A percentile compares a stretch with the other conserved stretches of the same genome.
phyloP scores from a whole-genome alignment of 2,329 filamentous ascomycete species.

The Tothia fuscella region DNA sequence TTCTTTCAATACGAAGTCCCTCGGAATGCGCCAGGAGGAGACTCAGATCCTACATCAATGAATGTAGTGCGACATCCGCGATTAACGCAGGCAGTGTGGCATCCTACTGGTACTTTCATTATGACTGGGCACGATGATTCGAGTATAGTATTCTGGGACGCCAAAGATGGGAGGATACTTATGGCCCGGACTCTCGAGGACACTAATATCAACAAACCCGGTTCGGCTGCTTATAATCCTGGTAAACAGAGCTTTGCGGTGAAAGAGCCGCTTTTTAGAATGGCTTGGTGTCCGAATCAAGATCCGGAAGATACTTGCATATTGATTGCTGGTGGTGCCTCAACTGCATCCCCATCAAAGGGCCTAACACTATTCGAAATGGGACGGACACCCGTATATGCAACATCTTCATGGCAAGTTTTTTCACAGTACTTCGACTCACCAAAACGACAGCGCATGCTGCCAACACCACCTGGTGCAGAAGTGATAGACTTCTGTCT shows the following conservation, averaged over 20 bases:
- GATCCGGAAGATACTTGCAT: slow-evolving; percentile 90
- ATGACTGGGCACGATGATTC: slow-evolving; percentile 81
- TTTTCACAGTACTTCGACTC: slow-evolving; percentile 67
- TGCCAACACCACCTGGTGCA: slow-evolving; percentile 66
- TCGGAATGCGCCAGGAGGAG: slow-evolving; percentile 68
- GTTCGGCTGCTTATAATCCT: slow-evolving; percentile 30
- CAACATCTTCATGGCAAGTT: slow-evolving; percentile 80
- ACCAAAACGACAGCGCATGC: slow-evolving; percentile 56
- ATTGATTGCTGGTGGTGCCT: slow-evolving; percentile 70
- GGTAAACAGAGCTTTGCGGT: slow-evolving; percentile 42
- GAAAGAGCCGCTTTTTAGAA: slow-evolving; percentile 63
- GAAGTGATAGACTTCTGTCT: slow-evolving; percentile 71
- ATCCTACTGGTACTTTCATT: slow-evolving; percentile 85
- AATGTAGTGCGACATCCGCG: slow-evolving; percentile 56
- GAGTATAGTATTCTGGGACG: slow-evolving; percentile 88
- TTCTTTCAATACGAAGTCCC: slow-evolving; percentile 79
- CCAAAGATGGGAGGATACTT: slow-evolving; percentile 73
- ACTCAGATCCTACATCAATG: slow-evolving; percentile 50
- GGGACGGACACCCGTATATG: slow-evolving; percentile 77
- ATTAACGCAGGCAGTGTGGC: slow-evolving; percentile 79
- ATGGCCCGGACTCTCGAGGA: slow-evolving; percentile 72
- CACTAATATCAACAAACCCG: slow-evolving; percentile 58
- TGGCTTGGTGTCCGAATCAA: slow-evolving; percentile 87
- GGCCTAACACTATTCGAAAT: slow-evolving; percentile 84
- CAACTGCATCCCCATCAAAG: slow-evolving; percentile 53